A percentile compares a stretch with the other conserved stretches of the same genome.
Conservation (phyloP, 169 alveolate genomes). For the Eimeria maxima region DNA sequence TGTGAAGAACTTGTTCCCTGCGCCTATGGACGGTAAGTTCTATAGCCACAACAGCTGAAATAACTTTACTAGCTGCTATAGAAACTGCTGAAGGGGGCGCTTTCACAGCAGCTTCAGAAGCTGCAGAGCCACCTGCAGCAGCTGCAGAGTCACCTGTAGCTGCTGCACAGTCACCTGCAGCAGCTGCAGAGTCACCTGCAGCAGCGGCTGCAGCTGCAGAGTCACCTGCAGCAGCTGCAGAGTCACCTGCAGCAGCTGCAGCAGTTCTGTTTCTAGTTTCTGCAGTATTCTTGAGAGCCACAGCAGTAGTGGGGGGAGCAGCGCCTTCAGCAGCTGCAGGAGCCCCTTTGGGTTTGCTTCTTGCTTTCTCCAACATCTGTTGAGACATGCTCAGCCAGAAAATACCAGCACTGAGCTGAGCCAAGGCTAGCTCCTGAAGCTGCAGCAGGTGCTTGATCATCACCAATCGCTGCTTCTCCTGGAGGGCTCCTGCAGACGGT, state of each 20-base stretch:
- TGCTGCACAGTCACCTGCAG: neutral
- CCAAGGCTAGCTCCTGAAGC: neutral
- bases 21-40: neutral
- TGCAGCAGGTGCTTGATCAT: neutral
- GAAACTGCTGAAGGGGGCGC: neutral
- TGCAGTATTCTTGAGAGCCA: neutral
- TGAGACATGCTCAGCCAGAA: neutral
- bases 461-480: neutral
- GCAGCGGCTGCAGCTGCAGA: neutral
- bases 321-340: neutral
- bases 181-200: neutral
- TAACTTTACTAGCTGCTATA: neutral
- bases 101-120: neutral
- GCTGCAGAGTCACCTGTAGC: neutral
- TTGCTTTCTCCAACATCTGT: neutral
- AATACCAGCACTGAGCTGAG: neutral
- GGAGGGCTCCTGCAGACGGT: neutral
- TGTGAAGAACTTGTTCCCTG: neutral
- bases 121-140: neutral
- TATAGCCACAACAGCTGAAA: neutral
- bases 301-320: neutral
- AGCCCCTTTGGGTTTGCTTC: neutral
- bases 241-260: neutral
- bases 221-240: neutral
- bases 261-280: neutral